Evolutionary conservation across 192 early-diverging fungal genomes (phyloP).

Genomic region (Linnemannia schmuckeri): DNA sequence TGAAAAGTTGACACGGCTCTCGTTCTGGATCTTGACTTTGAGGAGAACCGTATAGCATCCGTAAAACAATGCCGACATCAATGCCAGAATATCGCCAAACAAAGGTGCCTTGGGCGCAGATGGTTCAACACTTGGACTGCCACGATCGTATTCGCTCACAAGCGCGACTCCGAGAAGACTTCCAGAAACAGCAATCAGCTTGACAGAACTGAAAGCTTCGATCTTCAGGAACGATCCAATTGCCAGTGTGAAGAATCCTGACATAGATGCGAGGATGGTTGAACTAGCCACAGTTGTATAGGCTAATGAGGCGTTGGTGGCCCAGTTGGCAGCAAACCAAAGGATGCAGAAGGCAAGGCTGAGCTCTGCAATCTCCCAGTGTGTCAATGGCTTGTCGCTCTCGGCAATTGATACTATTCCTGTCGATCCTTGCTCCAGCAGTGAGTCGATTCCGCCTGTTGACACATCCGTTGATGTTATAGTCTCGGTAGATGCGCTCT

Average conservation of each 20-base stretch:
- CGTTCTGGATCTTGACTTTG: conserved; percentile 77
- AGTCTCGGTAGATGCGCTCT: background rate
- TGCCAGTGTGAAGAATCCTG: conserved; percentile 79
- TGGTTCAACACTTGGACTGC: conserved; percentile 32
- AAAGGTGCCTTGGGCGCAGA: conserved; percentile 57
- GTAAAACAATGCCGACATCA: conserved; percentile 82
- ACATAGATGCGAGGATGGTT: conserved; percentile 82
- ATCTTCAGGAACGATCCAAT: conserved; percentile 73
- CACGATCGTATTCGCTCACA: conserved; percentile 65
- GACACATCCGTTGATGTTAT: background rate
- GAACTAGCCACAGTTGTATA: conserved; percentile 82
- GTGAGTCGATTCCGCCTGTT: conserved; percentile 8
- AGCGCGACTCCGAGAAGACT: conserved; percentile 77
- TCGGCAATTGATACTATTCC: background rate
- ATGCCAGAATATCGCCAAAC: conserved; percentile 76
- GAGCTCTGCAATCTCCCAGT: conserved; percentile 69
- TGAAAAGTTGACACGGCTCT: conserved; percentile 77
- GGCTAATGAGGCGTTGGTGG: conserved; percentile 78
- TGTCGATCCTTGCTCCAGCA: conserved; percentile 31
- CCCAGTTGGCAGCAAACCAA: conserved; percentile 87
- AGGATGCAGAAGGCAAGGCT: conserved; percentile 78
- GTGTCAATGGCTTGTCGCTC: conserved; percentile 4
- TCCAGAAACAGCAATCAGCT: conserved; percentile 70
- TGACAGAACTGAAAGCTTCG: conserved; percentile 68
- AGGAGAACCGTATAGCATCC: conserved; percentile 82